Evolutionary conservation across 441 rosid genomes (phyloP).

Genomic region (Brassica balearica): DNA sequence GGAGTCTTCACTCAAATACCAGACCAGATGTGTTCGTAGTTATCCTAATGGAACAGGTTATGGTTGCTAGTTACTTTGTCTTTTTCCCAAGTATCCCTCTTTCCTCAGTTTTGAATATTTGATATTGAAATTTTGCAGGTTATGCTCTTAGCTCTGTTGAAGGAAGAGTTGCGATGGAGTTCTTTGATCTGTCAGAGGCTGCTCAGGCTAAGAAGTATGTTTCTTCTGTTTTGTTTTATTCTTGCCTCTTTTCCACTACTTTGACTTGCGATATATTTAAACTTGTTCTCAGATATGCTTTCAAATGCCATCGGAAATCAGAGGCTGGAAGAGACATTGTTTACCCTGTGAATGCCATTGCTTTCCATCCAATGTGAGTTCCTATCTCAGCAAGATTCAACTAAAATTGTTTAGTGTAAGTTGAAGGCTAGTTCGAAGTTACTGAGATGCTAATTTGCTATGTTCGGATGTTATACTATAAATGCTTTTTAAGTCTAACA

Average conservation of each 20-base stretch:
- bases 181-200: constrained; percentile 88
- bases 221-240: background rate
- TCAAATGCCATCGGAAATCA: constrained; percentile 95
- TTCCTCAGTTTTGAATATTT: background rate
- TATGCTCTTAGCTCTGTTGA: constrained; percentile 97
- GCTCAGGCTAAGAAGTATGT: constrained; percentile 93
- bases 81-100: constrained; percentile 6
- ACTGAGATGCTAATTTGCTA: constrained; percentile 5
- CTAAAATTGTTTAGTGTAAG: background rate
- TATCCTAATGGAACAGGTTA: constrained; percentile 98
- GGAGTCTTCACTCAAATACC: constrained; percentile 96
- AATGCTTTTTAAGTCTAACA: background rate
- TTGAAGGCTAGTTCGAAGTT: constrained; percentile 18
- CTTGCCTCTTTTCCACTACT: constrained; percentile 5
- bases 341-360: constrained; percentile 94
- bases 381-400: constrained; percentile 21
- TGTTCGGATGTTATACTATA: too few species aligned
- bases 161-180: constrained; percentile 98
- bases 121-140: constrained; percentile 57
- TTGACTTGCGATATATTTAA: constrained; percentile 30
- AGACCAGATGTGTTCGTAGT: constrained; percentile 93
- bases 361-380: constrained; percentile 97
- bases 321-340: constrained; percentile 98
- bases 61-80: constrained; percentile 1
- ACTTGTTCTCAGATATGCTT: constrained; percentile 76